Evolutionary conservation across 352 stramenopile species (phyloP), one percentile per base, ranked within the genome.

Genomic region (Phytophthora kernoviae): DNA sequence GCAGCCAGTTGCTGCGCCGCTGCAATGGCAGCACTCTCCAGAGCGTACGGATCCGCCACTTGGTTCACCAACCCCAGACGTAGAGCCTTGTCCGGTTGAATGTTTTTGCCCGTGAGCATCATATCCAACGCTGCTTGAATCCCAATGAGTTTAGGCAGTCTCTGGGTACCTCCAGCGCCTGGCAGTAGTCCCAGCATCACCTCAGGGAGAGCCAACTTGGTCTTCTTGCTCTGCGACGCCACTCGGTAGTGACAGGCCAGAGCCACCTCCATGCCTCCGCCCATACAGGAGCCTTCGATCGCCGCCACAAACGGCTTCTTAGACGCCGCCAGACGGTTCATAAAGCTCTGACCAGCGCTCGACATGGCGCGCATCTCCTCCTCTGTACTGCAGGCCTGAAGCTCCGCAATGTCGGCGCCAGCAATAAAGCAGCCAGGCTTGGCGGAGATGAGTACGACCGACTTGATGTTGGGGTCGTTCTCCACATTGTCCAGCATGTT

Each of bases 391-490:
- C 74, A 82, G 39, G 81, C 88, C 48, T 81, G 73, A 20, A 99
- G 95, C 77, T 99, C 96, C 45, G 93, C 85, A 77, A 99, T 99
- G 70, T 99, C 97, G 4, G 97, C 97, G 41, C 97, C 97, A 14
- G 96, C 97, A 70, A 99, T 99, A 74, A 99, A 99, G 75, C 96
- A 98, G 49, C 96, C 94, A 0, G 94, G 90, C 73, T 99, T 99
- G 57, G 79, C 91, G 20, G 96, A 99, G 34, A 98, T 96, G 75
- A 99, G 97, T 60, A 99, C 96, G 32, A 98, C 93, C 21, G 93
- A 97, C 81, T 98, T 98, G 69, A 99, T 91, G 54, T 81, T 83
- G 14, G 75, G 57, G 70, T 98, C 94, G 63, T 70, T 82, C 56
- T 97, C 77, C 63, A 98, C 90, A 32, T 93, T 91, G 33, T 92